These are phyloP conservation scores for Microcera coccophila DNA, from an alignment of 2,329 filamentous ascomycete genomes.

Conservation along the genomic window DNA sequence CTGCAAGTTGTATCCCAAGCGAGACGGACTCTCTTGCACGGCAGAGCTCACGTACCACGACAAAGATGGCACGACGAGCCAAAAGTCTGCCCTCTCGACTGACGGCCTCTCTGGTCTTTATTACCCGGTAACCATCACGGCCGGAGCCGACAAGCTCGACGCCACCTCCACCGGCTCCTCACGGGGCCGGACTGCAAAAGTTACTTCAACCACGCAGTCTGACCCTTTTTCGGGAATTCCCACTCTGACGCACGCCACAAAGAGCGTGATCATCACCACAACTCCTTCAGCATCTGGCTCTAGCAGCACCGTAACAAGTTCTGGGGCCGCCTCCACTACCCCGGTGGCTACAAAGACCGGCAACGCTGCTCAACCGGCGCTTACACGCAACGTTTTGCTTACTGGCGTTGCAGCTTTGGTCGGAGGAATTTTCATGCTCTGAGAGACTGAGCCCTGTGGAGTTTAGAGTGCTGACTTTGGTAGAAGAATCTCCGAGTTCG, in stretches of 20 bases:
- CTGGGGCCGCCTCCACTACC: constrained; percentile 8
- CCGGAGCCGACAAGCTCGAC: constrained; percentile 35
- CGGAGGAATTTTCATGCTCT: constrained; percentile 36
- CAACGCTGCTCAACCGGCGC: constrained; percentile 31
- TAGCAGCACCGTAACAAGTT: constrained; percentile 6
- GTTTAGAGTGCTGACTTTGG: too few relatives aligned
- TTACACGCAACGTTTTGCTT: constrained; percentile 34
- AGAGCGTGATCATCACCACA: constrained; percentile 6
- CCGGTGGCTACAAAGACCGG: constrained; percentile 14
- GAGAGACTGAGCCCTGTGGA: constrained; percentile 10
- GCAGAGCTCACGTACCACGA: constrained; percentile 1
- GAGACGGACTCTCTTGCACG: constrained; percentile 24
- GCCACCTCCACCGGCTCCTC: constrained; percentile 3
- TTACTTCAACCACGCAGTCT: constrained; percentile 9
- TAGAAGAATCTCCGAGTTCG: too few relatives aligned
- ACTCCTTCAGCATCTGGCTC: constrained; percentile 2
- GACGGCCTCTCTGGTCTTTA: constrained; percentile 19
- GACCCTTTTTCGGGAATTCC: not conserved
- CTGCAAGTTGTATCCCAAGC: constrained; percentile 26
- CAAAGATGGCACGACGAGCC: constrained; percentile 1
- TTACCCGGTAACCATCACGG: constrained; percentile 35
- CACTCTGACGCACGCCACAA: constrained; percentile 8
- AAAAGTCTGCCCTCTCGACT: constrained; percentile 6
- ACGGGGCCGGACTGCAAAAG: not conserved
- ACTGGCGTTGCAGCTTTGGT: constrained; percentile 34